Evolutionary conservation across 2,329 filamentous ascomycete species (phyloP).

Genomic region (Monosporascus sp.): DNA sequence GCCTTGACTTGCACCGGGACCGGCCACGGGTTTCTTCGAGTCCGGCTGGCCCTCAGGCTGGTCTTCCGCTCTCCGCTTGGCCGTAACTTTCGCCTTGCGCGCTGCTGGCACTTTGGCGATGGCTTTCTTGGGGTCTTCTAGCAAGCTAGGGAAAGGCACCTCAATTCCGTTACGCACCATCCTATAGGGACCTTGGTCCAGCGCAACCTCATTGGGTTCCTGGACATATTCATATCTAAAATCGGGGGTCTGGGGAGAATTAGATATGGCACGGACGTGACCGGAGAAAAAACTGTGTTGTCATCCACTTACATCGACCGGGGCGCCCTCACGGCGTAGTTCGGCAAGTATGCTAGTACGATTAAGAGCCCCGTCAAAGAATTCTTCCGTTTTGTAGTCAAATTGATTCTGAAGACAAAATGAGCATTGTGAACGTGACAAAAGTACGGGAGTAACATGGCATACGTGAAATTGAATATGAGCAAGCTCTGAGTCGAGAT

Average conservation of each 20-base stretch:
- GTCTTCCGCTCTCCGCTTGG: constrained; percentile 48
- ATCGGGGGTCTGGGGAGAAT: constrained; percentile 19
- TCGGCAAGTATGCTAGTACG: constrained; percentile 21
- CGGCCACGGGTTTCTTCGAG: constrained; percentile 41
- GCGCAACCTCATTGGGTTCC: constrained; percentile 14
- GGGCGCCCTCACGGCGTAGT: constrained; percentile 19
- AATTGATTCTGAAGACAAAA: constrained; percentile 19
- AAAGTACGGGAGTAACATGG: constrained; percentile 4
- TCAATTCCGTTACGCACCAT: constrained; percentile 24
- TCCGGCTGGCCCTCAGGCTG: constrained; percentile 45
- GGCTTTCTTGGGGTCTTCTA: constrained; percentile 31
- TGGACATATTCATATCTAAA: constrained; percentile 21
- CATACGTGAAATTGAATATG: constrained; percentile 37
- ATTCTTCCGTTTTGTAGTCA: constrained; percentile 21
- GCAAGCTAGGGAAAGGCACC: constrained; percentile 25
- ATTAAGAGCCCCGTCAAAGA: constrained; percentile 23
- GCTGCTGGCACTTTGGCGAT: constrained; percentile 22
- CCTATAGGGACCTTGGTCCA: constrained; percentile 20
- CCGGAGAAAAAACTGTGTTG: not conserved
- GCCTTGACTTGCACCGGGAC: constrained; percentile 18
- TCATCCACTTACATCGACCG: constrained; percentile 20
- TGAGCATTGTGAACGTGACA: constrained; percentile 12
- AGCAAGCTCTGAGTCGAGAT: constrained; percentile 31
- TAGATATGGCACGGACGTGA: constrained; percentile 5
- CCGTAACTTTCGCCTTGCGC: constrained; percentile 25